A percentile compares a stretch with the other conserved stretches of the same genome.
Conservation (phyloP, 495 filamentous ascomycete genomes). For the Astrothelium macrocarpum region DNA sequence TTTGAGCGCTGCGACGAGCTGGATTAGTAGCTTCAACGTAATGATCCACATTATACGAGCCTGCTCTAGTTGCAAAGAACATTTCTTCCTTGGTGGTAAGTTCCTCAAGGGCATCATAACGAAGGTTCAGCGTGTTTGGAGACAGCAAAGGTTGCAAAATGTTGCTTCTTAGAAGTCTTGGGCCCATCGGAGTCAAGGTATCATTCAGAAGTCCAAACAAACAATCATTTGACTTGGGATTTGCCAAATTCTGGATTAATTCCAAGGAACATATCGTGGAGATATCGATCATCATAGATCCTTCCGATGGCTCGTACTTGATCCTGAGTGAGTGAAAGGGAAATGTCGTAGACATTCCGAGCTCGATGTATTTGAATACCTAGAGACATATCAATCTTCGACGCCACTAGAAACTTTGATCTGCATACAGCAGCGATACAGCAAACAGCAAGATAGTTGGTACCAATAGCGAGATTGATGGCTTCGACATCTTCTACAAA, state of each 20-base stretch:
- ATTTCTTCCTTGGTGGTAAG: conserved; percentile 76
- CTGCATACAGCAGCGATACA: conserved; percentile 67
- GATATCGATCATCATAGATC: conserved; percentile 89
- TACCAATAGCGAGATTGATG: conserved; percentile 64
- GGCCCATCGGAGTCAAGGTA: conserved; percentile 80
- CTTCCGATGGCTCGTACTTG: conserved; percentile 78
- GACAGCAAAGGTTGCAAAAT: conserved; percentile 87
- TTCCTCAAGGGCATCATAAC: conserved; percentile 80
- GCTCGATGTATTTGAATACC: conserved; percentile 75
- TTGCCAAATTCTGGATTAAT: conserved; percentile 77
- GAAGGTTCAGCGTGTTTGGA: conserved; percentile 45
- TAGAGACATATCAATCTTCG: conserved; percentile 31
- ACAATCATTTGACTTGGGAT: conserved; percentile 62
- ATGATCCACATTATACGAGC: conserved; percentile 25
- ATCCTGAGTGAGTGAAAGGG: conserved; percentile 70
- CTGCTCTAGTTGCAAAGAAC: conserved; percentile 66
- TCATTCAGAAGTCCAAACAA: conserved; percentile 78
- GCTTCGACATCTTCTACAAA: conserved; percentile 68
- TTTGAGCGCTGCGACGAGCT: conserved; percentile 48
- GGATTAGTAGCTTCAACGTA: conserved; percentile 7
- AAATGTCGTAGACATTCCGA: conserved; percentile 55
- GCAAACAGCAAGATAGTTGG: conserved; percentile 84
- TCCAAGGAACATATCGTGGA: conserved; percentile 78
- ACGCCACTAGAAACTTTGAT: not conserved
- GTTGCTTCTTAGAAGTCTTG: conserved; percentile 66